Evolutionary conservation across 2,329 filamentous ascomycete genomes (phyloP).

Genomic region (Shiraia bambusicola): DNA sequence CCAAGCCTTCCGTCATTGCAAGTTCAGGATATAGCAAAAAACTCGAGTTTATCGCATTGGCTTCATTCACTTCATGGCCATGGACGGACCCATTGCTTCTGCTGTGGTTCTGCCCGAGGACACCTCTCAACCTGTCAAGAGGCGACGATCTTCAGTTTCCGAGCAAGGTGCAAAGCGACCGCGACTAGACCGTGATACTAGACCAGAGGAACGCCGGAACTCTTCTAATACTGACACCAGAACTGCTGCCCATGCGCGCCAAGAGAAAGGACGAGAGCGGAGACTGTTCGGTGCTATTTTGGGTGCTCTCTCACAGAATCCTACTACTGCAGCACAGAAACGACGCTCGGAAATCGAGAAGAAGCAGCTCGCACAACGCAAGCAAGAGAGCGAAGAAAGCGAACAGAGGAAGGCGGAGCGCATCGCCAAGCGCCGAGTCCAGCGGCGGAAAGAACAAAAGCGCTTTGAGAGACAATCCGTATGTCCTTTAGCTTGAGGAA

Average conservation of each 20-base stretch:
- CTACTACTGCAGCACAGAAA: slow-evolving; percentile 61
- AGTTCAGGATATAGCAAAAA: neutral
- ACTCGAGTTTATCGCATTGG: neutral
- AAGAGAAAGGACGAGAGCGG: slow-evolving; percentile 79
- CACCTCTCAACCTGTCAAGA: slow-evolving; percentile 45
- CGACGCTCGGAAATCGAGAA: slow-evolving; percentile 78
- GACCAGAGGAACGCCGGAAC: slow-evolving; percentile 18
- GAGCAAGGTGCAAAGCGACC: slow-evolving; percentile 57
- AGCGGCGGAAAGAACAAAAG: slow-evolving; percentile 69
- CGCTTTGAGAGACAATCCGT: slow-evolving; percentile 76
- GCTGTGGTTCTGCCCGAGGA: slow-evolving; percentile 56
- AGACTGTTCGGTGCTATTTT: slow-evolving; percentile 82
- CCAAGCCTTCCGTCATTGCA: neutral
- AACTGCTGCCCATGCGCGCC: slow-evolving; percentile 42
- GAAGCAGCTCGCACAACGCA: slow-evolving; percentile 74
- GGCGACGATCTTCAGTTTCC: slow-evolving; percentile 56
- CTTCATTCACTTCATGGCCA: slow-evolving; percentile 4
- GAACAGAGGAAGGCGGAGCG: slow-evolving; percentile 67
- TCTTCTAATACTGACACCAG: slow-evolving; percentile 25
- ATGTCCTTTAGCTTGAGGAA: slow-evolving; percentile 36
- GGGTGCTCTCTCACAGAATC: slow-evolving; percentile 74
- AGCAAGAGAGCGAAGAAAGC: slow-evolving; percentile 71
- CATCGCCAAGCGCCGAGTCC: slow-evolving; percentile 60
- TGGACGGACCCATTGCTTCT: slow-evolving; percentile 53
- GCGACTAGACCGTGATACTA: slow-evolving; percentile 47